Evolutionary conservation across 2,329 filamentous ascomycete genomes (phyloP).

Genomic region (Penicillium corylophilum): DNA sequence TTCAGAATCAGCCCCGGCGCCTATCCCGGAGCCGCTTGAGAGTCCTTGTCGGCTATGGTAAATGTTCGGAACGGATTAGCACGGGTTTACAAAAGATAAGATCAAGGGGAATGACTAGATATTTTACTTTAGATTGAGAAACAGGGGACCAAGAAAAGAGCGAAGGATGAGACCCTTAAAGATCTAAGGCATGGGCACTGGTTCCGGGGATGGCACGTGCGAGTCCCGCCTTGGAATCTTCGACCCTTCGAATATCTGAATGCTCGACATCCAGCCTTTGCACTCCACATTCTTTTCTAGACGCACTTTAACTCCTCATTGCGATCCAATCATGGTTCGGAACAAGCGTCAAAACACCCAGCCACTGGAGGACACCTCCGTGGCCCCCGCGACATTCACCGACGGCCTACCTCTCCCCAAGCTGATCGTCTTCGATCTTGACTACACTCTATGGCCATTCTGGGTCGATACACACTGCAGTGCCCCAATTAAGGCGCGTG

Average conservation of each 20-base stretch:
- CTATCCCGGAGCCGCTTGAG: too few relatives aligned
- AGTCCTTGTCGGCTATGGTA: too few relatives aligned
- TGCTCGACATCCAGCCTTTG: neutral
- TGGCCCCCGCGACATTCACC: constrained; percentile 57
- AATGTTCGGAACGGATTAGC: too few relatives aligned
- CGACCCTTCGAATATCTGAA: neutral
- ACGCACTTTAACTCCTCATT: neutral
- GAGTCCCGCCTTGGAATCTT: neutral
- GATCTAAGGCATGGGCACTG: too few relatives aligned
- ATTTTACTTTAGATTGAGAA: too few relatives aligned
- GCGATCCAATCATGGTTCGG: constrained; percentile 30
- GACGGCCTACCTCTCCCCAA: constrained; percentile 72
- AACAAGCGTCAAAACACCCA: constrained; percentile 36
- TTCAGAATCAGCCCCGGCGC: too few relatives aligned
- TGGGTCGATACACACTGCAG: constrained; percentile 94
- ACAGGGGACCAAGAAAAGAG: too few relatives aligned
- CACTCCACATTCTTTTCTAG: neutral
- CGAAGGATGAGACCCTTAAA: too few relatives aligned
- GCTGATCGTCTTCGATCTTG: constrained; percentile 88
- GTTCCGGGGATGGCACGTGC: neutral
- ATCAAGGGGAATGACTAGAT: too few relatives aligned
- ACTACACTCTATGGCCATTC: constrained; percentile 99
- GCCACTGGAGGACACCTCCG: constrained; percentile 35
- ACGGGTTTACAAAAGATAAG: too few relatives aligned
- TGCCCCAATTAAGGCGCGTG: constrained; percentile 66